Conservation (phyloP, 148 eudicot genomes). For the Rhododendron simsii region DNA sequence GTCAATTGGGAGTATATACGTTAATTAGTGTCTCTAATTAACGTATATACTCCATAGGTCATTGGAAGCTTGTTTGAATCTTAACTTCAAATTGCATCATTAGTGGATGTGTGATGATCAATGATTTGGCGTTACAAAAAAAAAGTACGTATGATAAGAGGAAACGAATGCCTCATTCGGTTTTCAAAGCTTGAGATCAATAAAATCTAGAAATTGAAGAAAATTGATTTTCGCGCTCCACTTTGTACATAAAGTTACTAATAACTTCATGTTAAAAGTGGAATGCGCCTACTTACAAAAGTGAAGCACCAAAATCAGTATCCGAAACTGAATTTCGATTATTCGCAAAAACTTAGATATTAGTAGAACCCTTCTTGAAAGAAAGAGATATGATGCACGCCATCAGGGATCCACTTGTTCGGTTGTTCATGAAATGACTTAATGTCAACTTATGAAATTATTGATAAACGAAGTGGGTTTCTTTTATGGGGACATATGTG, state of each 20-base stretch:
- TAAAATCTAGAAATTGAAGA: background rate
- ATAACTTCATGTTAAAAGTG: no score
- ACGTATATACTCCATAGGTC: no score
- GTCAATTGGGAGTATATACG: no score
- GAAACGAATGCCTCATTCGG: background rate
- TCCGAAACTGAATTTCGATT: no score
- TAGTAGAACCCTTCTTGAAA: background rate
- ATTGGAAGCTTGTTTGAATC: background rate
- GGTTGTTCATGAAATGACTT: constrained; percentile 4
- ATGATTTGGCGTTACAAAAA: background rate
- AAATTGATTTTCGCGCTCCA: no score
- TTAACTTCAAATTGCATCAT: background rate
- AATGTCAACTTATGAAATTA: constrained; percentile 7
- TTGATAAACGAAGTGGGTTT: background rate
- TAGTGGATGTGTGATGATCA: background rate
- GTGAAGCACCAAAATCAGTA: no score
- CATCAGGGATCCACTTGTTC: background rate
- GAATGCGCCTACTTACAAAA: no score
- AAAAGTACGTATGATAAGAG: background rate
- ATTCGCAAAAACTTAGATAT: background rate
- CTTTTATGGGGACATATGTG: background rate
- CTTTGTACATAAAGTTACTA: no score
- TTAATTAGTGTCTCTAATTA: no score
- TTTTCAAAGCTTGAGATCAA: background rate
- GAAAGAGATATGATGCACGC: background rate